Percentiles rank a stretch among this genome's conserved stretches.
phyloP scores from a whole-genome alignment of 2,329 filamentous ascomycete species.

The Aspergillus sp. region DNA sequence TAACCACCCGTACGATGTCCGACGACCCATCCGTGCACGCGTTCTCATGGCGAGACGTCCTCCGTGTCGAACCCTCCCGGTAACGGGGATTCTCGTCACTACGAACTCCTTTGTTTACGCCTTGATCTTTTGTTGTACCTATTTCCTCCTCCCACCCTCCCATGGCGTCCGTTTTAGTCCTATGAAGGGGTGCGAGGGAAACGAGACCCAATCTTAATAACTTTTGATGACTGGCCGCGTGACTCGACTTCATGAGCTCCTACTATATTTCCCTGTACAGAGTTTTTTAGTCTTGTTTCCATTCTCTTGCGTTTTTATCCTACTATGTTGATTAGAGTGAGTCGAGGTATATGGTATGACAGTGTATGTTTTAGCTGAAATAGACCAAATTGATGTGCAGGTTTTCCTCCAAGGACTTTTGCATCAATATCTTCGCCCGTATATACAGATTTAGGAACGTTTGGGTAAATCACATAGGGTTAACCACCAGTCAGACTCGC shows the following conservation, averaged over 20 bases:
- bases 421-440: neutral
- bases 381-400: neutral
- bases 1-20: neutral
- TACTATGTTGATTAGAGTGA: neutral
- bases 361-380: neutral
- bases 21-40: neutral
- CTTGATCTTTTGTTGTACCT: neutral
- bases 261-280: conserved; percentile 6
- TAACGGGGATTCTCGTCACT: neutral
- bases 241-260: conserved; percentile 6
- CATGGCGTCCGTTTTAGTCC: neutral
- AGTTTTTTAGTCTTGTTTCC: conserved; percentile 4
- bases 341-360: neutral
- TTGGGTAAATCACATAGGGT: neutral
- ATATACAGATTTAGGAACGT: neutral
- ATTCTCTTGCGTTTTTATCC: neutral
- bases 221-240: conserved; percentile 6
- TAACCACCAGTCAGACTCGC: neutral
- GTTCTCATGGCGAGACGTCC: neutral
- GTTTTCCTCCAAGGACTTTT: neutral
- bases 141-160: neutral
- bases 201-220: neutral
- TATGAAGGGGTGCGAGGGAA: neutral
- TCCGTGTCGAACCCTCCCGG: neutral
- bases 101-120: neutral